Conservation (phyloP, 176 grass and related monocot species). For the Canna indica region DNA sequence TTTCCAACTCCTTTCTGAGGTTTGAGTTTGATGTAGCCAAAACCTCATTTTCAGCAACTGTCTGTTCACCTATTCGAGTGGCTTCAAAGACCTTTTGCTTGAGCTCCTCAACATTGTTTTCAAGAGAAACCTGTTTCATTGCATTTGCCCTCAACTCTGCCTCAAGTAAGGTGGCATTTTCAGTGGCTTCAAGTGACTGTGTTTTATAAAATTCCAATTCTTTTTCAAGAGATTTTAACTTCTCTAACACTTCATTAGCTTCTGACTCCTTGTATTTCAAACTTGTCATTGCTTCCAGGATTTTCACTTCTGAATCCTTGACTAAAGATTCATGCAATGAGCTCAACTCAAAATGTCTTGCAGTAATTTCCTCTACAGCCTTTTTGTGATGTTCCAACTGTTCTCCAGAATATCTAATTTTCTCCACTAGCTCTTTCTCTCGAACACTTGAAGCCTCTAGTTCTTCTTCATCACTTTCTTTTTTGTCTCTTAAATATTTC, state of each 20-base stretch:
- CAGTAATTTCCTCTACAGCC: conserved; percentile 54
- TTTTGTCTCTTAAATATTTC: conserved; percentile 25
- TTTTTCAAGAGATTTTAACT: conserved; percentile 44
- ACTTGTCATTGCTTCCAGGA: conserved; percentile 38
- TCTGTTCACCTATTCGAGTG: conserved; percentile 43
- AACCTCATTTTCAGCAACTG: conserved; percentile 35
- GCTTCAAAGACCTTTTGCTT: conserved; percentile 39
- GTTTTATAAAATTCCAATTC: conserved; percentile 38
- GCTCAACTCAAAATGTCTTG: conserved; percentile 60
- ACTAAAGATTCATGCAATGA: conserved; percentile 54
- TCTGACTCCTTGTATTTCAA: conserved; percentile 49
- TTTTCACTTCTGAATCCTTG: conserved; percentile 69
- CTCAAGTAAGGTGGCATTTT: conserved; percentile 58
- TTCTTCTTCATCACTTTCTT: conserved; percentile 41
- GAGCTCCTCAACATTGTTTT: conserved; percentile 44
- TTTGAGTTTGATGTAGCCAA: conserved; percentile 30
- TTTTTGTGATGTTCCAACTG: conserved; percentile 68
- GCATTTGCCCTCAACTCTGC: conserved; percentile 62
- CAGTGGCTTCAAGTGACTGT: conserved; percentile 39
- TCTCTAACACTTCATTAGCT: conserved; percentile 42
- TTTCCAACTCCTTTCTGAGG: conserved; percentile 57
- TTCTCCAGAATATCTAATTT: conserved; percentile 56
- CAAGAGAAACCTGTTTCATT: conserved; percentile 50
- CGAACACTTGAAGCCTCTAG: conserved; percentile 44
- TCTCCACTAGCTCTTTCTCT: conserved; percentile 50